Evolutionary conservation across 2,329 filamentous ascomycete genomes (phyloP), one percentile per base, ranked within the genome.

Genomic region (Tolypocladium ophioglossoides): DNA sequence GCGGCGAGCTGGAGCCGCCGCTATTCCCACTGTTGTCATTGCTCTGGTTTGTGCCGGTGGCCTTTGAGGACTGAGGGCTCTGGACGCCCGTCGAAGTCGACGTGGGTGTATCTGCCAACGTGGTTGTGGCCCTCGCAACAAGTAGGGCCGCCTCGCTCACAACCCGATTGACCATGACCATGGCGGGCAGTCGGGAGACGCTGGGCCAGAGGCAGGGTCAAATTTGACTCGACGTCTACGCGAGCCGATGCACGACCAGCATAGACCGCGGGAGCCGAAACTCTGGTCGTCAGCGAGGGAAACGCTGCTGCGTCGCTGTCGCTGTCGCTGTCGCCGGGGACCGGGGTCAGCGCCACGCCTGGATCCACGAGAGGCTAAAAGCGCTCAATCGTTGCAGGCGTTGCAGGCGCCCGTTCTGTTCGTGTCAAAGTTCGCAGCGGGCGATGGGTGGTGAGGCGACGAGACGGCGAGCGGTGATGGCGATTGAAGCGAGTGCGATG

Each of bases 1-100:
- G 61, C 6, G 74, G 74, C 7, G 74, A 77, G 54, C 70, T 77
- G 32, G 68, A 68, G 44, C 69, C 66, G 32, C 59, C 55, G 38
- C 54, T 52, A 4, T 56, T 54, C 59, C 57, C 51, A 56, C n/a
- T 54, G 39, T 60, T 58, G 34, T 60, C 61, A 53, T 57, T 57
- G 52, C 61, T 51, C 48, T 56, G 48, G 54, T 58, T 56, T 40
- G 56, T 55, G 40, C 49, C 48, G n/a, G 56, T 50, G 2, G 57
- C 39, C n/a, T 39, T 55, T 7, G 58, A 54, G 24, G 56, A 34
- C 53, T 58, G 56, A 34, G 59, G 53, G 34, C 51, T 56, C 50
- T 53, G 50, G 40, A 54, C n/a, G 44, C 46, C 47, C 24, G 60
- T 46, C n/a, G 53, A 41, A 1, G 59, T 59, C 18, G 58, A 48